Evolutionary conservation across 2,329 filamentous ascomycete genomes (phyloP).

Genomic region (Pyrenophora tritici-repentis): DNA sequence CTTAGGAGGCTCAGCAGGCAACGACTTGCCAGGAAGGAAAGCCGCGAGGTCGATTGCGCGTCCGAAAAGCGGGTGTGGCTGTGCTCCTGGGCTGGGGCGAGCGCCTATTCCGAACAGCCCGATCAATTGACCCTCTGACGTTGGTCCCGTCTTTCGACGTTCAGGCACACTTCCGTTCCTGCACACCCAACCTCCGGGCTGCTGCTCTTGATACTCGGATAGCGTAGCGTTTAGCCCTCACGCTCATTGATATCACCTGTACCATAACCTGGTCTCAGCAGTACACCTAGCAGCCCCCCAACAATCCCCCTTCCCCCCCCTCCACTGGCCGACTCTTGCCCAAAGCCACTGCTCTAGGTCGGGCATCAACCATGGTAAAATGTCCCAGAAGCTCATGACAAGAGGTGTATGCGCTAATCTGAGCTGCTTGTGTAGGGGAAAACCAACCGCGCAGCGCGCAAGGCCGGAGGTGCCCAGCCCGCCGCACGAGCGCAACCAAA

Average conservation of each 20-base stretch:
- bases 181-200: constrained; percentile 14
- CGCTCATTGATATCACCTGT: constrained; percentile 1
- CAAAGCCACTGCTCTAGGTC: constrained; percentile 30
- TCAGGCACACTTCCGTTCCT: constrained; percentile 6
- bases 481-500: constrained; percentile 52
- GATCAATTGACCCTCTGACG: constrained; percentile 14
- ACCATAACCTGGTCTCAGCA: constrained; percentile 3
- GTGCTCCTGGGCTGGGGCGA: constrained; percentile 11
- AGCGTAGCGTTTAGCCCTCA: constrained; percentile 1
- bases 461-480: constrained; percentile 51
- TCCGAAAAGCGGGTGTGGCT: constrained; percentile 20
- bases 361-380: constrained; percentile 46
- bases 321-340: constrained; percentile 13
- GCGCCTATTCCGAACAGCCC: constrained; percentile 12
- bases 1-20: constrained; percentile 7
- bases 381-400: constrained; percentile 4
- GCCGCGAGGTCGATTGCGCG: constrained; percentile 10
- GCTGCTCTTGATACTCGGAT: constrained; percentile 9
- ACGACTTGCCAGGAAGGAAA: not conserved
- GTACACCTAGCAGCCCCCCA: constrained; percentile 7
- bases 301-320: constrained; percentile 3
- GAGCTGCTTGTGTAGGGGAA: constrained; percentile 50
- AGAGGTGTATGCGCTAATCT: constrained; percentile 24
- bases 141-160: constrained; percentile 7
- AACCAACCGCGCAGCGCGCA: constrained; percentile 63